phyloP scores from a whole-genome alignment of 202 grass and related monocot genomes.

The Bolboschoenoplectus hybrid region DNA sequence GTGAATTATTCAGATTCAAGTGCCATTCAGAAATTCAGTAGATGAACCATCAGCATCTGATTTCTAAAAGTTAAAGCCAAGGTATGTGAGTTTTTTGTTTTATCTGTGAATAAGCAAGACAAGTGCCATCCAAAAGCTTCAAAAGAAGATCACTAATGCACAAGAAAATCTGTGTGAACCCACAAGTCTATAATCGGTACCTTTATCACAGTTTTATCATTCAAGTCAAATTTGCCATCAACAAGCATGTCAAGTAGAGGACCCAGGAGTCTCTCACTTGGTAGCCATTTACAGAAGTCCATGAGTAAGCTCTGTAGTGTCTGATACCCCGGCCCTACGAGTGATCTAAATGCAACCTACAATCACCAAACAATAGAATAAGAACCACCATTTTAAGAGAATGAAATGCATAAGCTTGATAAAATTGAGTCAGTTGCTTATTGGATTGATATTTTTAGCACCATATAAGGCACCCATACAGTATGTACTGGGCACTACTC shows the following conservation, averaged over 20 bases:
- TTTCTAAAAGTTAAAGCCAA: neutral
- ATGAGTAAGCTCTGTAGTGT: conserved; percentile 91
- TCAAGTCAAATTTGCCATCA: conserved; percentile 81
- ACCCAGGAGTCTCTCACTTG: conserved; percentile 72
- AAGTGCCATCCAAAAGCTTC: conserved; percentile 38
- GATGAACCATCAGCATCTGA: neutral
- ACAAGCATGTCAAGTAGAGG: conserved; percentile 96
- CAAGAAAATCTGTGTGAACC: conserved; percentile 26
- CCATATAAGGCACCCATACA: conserved; percentile 4
- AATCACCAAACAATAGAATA: conserved; percentile 45
- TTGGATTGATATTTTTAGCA: neutral
- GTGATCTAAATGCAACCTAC: conserved; percentile 81
- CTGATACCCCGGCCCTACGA: conserved; percentile 89
- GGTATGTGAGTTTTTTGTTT: neutral
- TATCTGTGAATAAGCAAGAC: neutral
- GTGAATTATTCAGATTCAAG: neutral
- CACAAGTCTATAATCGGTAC: conserved; percentile 44
- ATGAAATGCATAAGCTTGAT: conserved; percentile 21
- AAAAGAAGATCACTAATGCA: conserved; percentile 25
- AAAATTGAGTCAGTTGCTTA: conserved; percentile 9
- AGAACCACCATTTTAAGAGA: neutral
- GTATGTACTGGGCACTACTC: neutral
- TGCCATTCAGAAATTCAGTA: neutral
- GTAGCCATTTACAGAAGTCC: conserved; percentile 94
- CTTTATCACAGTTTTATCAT: conserved; percentile 87